phyloP scores from a whole-genome alignment of 129 eudicot genomes.

The Ambrosia artemisiifolia region DNA sequence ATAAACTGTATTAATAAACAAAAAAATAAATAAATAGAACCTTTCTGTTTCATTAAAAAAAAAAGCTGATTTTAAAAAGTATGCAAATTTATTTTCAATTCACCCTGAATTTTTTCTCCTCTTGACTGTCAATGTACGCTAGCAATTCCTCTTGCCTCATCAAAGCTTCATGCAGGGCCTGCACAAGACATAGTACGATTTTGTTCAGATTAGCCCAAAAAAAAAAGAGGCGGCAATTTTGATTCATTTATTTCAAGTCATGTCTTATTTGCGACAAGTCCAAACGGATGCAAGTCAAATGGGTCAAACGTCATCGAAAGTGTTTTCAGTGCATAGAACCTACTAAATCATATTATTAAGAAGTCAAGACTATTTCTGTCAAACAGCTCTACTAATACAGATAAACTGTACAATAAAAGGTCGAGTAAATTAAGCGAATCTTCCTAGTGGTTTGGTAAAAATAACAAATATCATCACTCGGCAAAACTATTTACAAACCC shows the following conservation, averaged over 20 bases:
- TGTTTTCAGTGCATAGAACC: no score
- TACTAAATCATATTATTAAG: no score
- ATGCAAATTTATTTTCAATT: conserved; percentile 15
- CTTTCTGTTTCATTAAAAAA: background rate
- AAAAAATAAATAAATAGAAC: background rate
- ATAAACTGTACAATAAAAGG: no score
- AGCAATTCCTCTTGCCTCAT: conserved; percentile 97
- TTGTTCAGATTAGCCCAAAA: background rate
- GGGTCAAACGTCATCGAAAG: background rate
- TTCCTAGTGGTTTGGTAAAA: no score
- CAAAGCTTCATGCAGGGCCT: conserved; percentile 93
- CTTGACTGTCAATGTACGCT: conserved; percentile 84
- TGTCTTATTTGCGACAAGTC: background rate
- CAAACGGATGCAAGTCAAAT: background rate
- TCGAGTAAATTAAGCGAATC: no score
- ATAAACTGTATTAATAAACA: background rate
- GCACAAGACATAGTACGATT: conserved; percentile 1
- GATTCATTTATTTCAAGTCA: background rate
- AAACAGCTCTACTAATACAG: no score
- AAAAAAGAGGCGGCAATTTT: background rate
- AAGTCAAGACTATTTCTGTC: no score
- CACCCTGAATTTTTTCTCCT: conserved; percentile 69
- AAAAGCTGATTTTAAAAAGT: no score
- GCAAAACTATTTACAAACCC: no score
- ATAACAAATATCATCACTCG: no score